Evolutionary conservation across 306 rosid genomes (phyloP).

Genomic region (Cucumis hystrix): DNA sequence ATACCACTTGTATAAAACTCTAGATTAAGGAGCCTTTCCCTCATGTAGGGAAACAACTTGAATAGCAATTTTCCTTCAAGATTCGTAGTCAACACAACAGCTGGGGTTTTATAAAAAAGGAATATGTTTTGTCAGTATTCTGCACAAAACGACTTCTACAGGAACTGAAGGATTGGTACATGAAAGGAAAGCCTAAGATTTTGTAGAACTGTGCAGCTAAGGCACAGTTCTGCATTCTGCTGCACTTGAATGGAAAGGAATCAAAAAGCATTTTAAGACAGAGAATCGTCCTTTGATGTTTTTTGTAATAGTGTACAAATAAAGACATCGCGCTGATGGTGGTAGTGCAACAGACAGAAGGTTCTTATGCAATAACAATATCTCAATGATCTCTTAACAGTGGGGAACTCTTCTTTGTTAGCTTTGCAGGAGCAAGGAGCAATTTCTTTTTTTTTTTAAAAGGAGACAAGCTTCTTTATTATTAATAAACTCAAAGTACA

Average conservation of each 20-base stretch:
- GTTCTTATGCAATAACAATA: not conserved
- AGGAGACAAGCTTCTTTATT: too few species aligned
- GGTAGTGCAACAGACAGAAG: not conserved
- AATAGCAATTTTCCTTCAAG: too few species aligned
- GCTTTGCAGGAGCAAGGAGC: not conserved
- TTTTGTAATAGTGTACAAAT: not conserved
- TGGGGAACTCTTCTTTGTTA: not conserved
- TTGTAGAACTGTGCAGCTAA: not conserved
- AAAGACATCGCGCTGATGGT: not conserved
- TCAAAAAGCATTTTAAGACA: not conserved
- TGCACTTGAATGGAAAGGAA: not conserved
- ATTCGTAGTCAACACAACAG: too few species aligned
- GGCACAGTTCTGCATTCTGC: not conserved
- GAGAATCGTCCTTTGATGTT: not conserved
- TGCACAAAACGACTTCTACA: not conserved
- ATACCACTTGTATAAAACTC: too few species aligned
- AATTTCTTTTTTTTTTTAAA: too few species aligned
- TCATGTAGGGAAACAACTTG: too few species aligned
- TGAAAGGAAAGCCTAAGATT: not conserved
- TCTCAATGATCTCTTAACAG: not conserved
- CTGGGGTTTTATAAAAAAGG: not conserved
- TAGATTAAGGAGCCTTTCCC: too few species aligned
- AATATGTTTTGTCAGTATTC: not conserved
- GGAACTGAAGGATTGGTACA: not conserved
- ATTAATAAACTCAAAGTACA: too few species aligned